Base-by-base conservation (phyloP, 495 filamentous ascomycete species). In the Penicillium daleae region DNA sequence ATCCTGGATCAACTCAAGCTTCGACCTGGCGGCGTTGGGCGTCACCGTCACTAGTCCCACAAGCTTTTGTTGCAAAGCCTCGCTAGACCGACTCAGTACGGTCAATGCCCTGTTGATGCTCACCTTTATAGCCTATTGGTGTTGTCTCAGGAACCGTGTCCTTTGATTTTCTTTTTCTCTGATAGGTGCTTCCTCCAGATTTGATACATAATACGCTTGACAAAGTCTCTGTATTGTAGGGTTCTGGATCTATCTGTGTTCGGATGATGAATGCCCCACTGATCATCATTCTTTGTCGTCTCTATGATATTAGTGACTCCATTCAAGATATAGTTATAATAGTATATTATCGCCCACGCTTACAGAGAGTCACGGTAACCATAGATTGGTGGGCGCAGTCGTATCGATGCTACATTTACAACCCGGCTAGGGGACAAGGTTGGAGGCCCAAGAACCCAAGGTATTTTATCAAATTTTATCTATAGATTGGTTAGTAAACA, bases 1-100 rank as follows among this genome's bases (percentile, higher is more conserved):
- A 35, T 5, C 29, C 51, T 35, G 8, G 51, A 54, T 35, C 7
- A 29, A 54, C 29, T 22, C 17, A 54, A 54, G 51, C n/a, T 54
- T 60, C 22, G 21, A 35, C 46, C 21, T 15, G 26, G 24, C 22
- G 9, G 33, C 22, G 29, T 63, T 63, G 61, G 61, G 61, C 61
- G 22, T 63, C 61, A 63, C 61, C 61, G 61, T 53, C 27, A 35
- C 46, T 26, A 26, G 12, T 26, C 46, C 10, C 15, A n/a, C 46
- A 17, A 50, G 12, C 46, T n/a, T 4, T 7, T 50, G 17, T 27
- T 29, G 13, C 22, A 8, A 17, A 50, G 19, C 22, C 22, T 29
- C 4, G 24, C 15, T 50, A 50, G 46, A 50, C 46, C 46, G 46
- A 50, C 7, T 19, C 4, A 24, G 5, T 48, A 4, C 4, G 17